Conservation (phyloP, 2,329 filamentous ascomycete genomes). For the Aureobasidium subglaciale region DNA sequence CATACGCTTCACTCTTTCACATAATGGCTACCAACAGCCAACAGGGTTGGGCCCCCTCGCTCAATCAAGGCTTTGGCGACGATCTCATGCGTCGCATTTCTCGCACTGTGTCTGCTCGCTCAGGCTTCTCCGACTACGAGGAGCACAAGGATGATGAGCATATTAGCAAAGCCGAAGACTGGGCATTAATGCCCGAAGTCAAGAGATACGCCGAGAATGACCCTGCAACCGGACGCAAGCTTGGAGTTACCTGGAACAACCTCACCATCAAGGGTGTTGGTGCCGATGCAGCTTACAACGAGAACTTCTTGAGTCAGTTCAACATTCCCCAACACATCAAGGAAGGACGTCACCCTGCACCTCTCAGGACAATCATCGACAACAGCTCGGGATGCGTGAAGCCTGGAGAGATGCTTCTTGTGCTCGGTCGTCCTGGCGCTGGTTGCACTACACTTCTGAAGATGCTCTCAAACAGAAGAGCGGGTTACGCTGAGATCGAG, state of each 20-base stretch:
- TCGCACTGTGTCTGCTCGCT: slow-evolving; percentile 9
- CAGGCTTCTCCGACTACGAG: slow-evolving; percentile 8
- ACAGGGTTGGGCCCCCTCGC: neutral
- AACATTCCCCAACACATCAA: slow-evolving; percentile 37
- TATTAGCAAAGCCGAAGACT: slow-evolving; percentile 36
- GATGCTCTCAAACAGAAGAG: slow-evolving; percentile 57
- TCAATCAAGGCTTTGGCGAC: slow-evolving; percentile 6
- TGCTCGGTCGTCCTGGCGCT: slow-evolving; percentile 42
- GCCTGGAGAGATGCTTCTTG: slow-evolving; percentile 44
- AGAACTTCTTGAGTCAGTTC: slow-evolving; percentile 50
- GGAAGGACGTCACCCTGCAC: slow-evolving; percentile 40
- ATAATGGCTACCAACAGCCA: slow-evolving; percentile 13
- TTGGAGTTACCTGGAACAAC: slow-evolving; percentile 60
- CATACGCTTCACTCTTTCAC: neutral
- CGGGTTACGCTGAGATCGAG: slow-evolving; percentile 27
- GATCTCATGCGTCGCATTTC: slow-evolving; percentile 8
- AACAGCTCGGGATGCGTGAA: slow-evolving; percentile 57
- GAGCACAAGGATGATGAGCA: slow-evolving; percentile 11
- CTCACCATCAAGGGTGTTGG: slow-evolving; percentile 57
- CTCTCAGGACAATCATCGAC: slow-evolving; percentile 58
- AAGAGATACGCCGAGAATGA: slow-evolving; percentile 38
- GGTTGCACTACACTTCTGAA: slow-evolving; percentile 67
- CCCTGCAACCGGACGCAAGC: slow-evolving; percentile 42
- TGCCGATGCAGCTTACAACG: slow-evolving; percentile 56
- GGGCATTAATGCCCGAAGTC: slow-evolving; percentile 45